Base-by-base conservation (phyloP, 768 basidiomycete genomes). In the Psilocybe cubensis region DNA sequence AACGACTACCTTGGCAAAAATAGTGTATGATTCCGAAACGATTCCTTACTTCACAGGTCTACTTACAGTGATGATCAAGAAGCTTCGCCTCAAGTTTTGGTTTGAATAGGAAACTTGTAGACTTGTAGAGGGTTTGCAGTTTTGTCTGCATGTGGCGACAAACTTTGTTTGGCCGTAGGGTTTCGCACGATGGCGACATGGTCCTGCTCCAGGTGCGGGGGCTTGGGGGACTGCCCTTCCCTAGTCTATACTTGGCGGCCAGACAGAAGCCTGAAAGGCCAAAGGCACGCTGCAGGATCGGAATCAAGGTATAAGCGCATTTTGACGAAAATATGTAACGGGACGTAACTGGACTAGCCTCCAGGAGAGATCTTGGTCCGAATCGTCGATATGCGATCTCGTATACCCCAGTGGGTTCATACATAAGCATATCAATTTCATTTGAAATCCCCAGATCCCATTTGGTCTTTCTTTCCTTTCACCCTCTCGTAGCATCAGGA, bases 351-450 rank as follows among this genome's bases (percentile, higher is more conserved):
- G 44, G 52, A 54, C 27, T 45, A 40, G 27, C 24, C 35, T 47
- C 58, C 53, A 35, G 50, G 56, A 46, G 40, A 54, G 58, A 38
- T 43, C 43, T 48, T 56, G 54, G 59, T 56, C 54, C 47, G 44
- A 60, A 49, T 45, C 44, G 31, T 58, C 46, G 45, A 48, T 52
- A 38, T n/a, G n/a, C n/a, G n/a, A n/a, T 38, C 48, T 23, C 41
- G 49, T 43, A 50, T 45, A 44, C 42, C 42, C 56, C 49, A 42
- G 42, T 51, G 28, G 40, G 55, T 28, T 23, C 29, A 40, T 50
- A 51, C 49, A 33, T 53, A 58, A 52, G 57, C 17, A 44, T 40
- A 35, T 44, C 49, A 41, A 46, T 48, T 51, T 28, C 20, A 12
- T 46, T 48, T 33, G 20, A 25, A 33, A 24, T 45, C 42, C 48